Evolutionary conservation across 352 stramenopile species (phyloP).

Genomic region (Globisporangium rhizosaccharum): DNA sequence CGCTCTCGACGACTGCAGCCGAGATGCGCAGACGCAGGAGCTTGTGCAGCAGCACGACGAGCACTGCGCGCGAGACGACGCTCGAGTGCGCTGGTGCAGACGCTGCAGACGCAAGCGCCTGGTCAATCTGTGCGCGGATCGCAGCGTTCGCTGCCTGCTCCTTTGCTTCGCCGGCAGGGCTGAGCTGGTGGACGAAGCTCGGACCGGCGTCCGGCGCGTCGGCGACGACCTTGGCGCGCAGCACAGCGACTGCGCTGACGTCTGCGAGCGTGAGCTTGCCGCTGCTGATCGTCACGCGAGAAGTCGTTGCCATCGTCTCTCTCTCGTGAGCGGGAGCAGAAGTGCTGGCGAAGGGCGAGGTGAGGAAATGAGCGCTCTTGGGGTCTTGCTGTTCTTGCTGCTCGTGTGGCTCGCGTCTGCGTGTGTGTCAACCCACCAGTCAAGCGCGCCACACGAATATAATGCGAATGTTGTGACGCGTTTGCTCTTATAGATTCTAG

Average conservation of each 20-base stretch:
- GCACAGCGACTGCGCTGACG: conserved; percentile 51
- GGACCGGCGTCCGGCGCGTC: conserved; percentile 16
- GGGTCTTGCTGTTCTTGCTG: too few relatives aligned
- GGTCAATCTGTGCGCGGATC: conserved; percentile 7
- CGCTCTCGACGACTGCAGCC: conserved; percentile 21
- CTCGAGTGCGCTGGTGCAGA: conserved; percentile 3
- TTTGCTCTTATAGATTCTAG: background rate
- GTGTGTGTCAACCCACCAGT: background rate
- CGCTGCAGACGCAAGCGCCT: conserved; percentile 12
- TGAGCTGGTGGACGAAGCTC: conserved; percentile 4
- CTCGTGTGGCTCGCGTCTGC: background rate
- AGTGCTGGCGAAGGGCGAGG: background rate
- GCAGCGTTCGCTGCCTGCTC: conserved; percentile 12
- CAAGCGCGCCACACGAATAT: background rate
- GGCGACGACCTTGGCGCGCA: conserved; percentile 34
- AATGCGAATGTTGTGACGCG: background rate
- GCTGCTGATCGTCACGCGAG: conserved; percentile 47
- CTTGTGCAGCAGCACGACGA: conserved; percentile 24
- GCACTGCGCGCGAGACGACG: conserved; percentile 19
- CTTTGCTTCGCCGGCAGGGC: conserved; percentile 3
- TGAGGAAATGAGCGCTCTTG: background rate
- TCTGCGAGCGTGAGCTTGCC: conserved; percentile 54
- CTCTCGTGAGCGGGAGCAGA: background rate
- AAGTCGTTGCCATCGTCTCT: conserved; percentile 24
- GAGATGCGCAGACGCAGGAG: conserved; percentile 21